Base-by-base conservation (phyloP, 495 filamentous ascomycete species). In the Tetracladium marchalianum region DNA sequence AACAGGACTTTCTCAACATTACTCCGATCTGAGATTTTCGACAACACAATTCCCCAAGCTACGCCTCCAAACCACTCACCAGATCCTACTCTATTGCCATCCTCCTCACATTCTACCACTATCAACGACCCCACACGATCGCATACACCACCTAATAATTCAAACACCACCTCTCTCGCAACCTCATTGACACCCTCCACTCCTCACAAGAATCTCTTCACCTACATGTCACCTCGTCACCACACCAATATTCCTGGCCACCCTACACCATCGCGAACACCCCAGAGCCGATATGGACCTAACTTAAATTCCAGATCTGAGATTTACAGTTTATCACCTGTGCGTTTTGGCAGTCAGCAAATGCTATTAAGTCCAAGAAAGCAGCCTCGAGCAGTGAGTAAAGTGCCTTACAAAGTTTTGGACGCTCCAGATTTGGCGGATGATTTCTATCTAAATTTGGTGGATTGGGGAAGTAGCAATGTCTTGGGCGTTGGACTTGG, bases 401-500 rank as follows among this genome's bases (percentile, higher is more conserved):
- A 97, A 62, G 90, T 96, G 0, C 92, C 92, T 0, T 97, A 89
- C 69, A 98, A 97, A 63, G 92, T 98, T 6, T 71, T 98, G 4
- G 92, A 98, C 71, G 92, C 93, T 0, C 92, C 92, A 11, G 92
- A 97, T 50, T 63, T 98, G 12, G 89, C 89, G 22, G 92, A 98
- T 55, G 93, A 98, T 61, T 98, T 96, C 62, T 98, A 98, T 55
- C 67, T 98, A 27, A 98, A 98, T 55, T 65, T 98, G 19, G 90
- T 98, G 1, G 92, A 98, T 54, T 98, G 92, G 92, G 92, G 93
- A n/a, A 90, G 84, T 54, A 87, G 81, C 52, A 92, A 96, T 64
- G 79, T 95, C 17, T 66, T 98, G 7, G 93, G 88, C 11, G 92
- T 98, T 24, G 92, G 92, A 0, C 66, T 98, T 36, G 89, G 87